Evolutionary conservation across 164 flowering plant genomes (phyloP), one percentile per base, ranked within the genome.

Genomic region (Litsea cubeba): DNA sequence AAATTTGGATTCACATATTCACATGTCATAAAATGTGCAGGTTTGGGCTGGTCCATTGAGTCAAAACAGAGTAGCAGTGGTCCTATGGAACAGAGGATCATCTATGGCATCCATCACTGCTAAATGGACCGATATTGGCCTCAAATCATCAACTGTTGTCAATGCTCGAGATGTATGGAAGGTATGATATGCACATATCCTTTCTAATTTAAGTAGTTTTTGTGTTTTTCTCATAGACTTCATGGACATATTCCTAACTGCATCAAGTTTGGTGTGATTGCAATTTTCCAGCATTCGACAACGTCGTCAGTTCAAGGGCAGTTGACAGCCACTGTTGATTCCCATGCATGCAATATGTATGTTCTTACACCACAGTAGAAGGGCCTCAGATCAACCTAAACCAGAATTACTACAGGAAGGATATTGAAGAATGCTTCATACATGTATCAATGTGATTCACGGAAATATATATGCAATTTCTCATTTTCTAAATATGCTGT

Each of bases 1-100:
- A 54, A 14, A 14, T 17, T 17, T 54, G n/a, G 2, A 54, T 54
- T 17, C 60, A 14, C 14, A 15, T 11, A 6, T 8, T 12, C 32
- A 68, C 10, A 10, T 7, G 10, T 32, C 50, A 12, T 12, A 54
- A 58, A 58, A 72, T 11, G 2, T 79, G 78, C 74, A 91, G 92
- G 87, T 92, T 6, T 92, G 97, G 97, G 91, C 90, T 20, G 92
- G 95, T 35, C 85, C 87, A 49, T 78, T 92, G 0, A 82, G 78
- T 58, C 72, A 74, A 2, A 72, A 75, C 18, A 87, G 81, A 77
- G 82, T 85, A 11, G 89, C 86, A 5, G 78, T 88, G 18, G 79
- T 87, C 28, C 69, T 90, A 23, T 88, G 87, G 91, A 92, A 92
- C 73, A 87, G 92, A 79, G 87, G 91, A 76, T 51, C 88, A 46